Evolutionary conservation across 371 early-diverging fungal genomes (phyloP), one percentile per base, ranked within the genome.

Genomic region (Dichotomocladium elegans): DNA sequence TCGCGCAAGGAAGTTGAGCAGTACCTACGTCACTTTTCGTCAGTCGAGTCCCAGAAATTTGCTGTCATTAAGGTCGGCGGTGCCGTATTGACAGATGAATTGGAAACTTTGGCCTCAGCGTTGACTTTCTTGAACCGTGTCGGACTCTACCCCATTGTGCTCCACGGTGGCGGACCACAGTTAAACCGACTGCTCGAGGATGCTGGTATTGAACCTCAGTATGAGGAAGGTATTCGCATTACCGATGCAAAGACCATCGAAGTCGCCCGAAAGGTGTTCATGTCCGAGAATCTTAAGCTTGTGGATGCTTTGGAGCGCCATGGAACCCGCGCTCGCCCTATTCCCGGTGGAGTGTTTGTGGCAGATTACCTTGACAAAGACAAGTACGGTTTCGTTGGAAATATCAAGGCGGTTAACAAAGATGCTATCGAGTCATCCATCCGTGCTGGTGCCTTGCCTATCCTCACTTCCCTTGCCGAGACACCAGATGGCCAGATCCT

Each of bases 31-130:
- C 95, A 95, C 60, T 98, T 96, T 64, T 89, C 93, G 0, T 89
- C 91, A 0, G 96, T 96, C 33, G 96, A 95, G 63, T 92, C 93
- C n/a, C 95, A 95, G 79, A 94, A 95, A 78, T 98, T 98, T 77
- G 98, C 98, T 14, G 95, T 98, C 47, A 96, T 98, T 77, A 98
- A 98, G 68, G 97, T 98, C 17, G 98, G 98, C 48, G 98, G 98
- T 11, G 98, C 96, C 6, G 95, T 98, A 12, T 76, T 98, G 56
- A 86, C 93, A 2, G 94, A 98, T 66, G 94, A 96, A 47, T 80
- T 98, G 42, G 92, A 92, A 51, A 92, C 93, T n/a, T 72, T 98
- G 15, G 94, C 95, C 2, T 93, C 94, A 1, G 88, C 96, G 21
- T 81, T 96, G 61, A 93, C 96, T 11, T 98, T 98, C 70, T 79